Evolutionary conservation across 768 basidiomycete species (phyloP), one percentile per base, ranked within the genome.

Genomic region (Phlebiopsis flavidoalba): DNA sequence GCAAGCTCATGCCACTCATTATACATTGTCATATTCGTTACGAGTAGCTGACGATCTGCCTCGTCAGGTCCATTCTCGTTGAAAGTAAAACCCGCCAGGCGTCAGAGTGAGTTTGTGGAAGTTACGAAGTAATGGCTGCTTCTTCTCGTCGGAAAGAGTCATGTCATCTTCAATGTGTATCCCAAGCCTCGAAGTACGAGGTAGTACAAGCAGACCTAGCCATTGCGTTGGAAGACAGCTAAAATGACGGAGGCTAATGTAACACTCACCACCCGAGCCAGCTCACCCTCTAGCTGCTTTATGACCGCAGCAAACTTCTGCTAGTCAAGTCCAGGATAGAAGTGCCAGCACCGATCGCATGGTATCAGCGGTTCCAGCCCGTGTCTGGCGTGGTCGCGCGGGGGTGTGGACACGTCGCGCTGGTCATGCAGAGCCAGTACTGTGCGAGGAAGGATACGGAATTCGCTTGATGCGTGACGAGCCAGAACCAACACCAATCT

Each of bases 91-190:
- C 94, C 95, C 98, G 24, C 93, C 95, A 0, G 90, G 86, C 3
- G 86, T 84, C 22, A 89, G 76, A 5, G 90, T 88, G 66, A 88
- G 84, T 67, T 85, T 73, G 76, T 95, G 88, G 75, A 98, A 95
- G 0, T 84, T 75, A 10, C 92, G 85, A 36, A 99, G 80, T 31
- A 98, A 68, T 2, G 92, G 88, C 57, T 94, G 91, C 71, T 99
- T 99, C 66, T 88, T 73, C 17, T 84, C 77, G 73, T 94, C 92
- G 0, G 91, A 81, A 59, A 99, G 84, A 0, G 94, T 91, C 95
- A 98, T 98, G 76, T 99, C 96, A 73, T 99, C 96, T 73, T 98
- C 96, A 64, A 99, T 84, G 4, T n/a, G 96, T 99, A 73, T 99
- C 96, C n/a, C n/a, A 98, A 79, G 5, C 86, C 97, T 21, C 96